Percentiles rank a stretch among this genome's conserved stretches.
These are phyloP conservation scores for Herpetomonas samuelpessoai DNA, from an alignment of 208 protist genomes.

Conservation along the genomic window DNA sequence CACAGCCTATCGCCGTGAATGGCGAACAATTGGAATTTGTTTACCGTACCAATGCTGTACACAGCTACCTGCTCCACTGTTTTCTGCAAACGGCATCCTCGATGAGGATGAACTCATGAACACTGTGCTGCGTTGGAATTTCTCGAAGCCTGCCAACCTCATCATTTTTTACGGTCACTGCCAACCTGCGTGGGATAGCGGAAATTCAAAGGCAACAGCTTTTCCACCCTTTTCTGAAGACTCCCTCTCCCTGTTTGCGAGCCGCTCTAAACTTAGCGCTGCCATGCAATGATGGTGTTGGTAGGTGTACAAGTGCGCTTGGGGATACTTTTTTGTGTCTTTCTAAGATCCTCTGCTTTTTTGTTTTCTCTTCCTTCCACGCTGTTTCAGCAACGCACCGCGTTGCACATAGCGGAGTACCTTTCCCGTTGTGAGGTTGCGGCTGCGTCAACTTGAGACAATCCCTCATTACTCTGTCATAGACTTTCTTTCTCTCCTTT, in stretches of 20 bases:
- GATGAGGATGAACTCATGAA: conserved; percentile 55
- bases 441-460: no score
- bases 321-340: not conserved
- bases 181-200: not conserved
- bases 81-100: conserved; percentile 1
- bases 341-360: not conserved
- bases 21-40: conserved; percentile 24
- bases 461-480: no score
- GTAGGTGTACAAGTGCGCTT: no score
- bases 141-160: conserved; percentile 23
- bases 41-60: conserved; percentile 10
- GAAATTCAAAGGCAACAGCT: no score
- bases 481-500: conserved; percentile 4
- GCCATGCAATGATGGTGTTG: no score
- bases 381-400: no score
- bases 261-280: no score
- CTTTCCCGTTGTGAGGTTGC: no score
- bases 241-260: no score
- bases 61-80: not conserved
- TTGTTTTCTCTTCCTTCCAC: not conserved
- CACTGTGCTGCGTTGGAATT: conserved; percentile 40
- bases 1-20: conserved; percentile 33
- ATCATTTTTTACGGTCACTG: conserved; percentile 12
- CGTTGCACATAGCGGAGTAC: no score
- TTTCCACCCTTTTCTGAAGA: no score